Evolutionary conservation across 2,329 filamentous ascomycete genomes (phyloP), one percentile per base, ranked within the genome.

Genomic region (Sclerotinia glacialis): DNA sequence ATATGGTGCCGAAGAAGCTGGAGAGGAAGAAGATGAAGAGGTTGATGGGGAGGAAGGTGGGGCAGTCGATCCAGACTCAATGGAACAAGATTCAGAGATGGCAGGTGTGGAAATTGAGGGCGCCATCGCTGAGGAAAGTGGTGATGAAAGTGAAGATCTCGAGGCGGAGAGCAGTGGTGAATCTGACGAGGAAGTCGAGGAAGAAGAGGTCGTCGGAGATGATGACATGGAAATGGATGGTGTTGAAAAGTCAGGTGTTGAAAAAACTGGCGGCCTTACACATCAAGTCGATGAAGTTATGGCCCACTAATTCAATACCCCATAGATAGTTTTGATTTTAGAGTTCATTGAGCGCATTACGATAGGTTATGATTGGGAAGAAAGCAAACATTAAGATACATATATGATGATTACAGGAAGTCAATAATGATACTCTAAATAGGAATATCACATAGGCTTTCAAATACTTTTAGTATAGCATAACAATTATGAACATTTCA

Each of bases 1-100:
- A 72, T 99, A 99, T 76, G 95, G 94, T 69, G 92, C 91, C 28
- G 95, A 98, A 66, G 94, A 97, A 78, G 87, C 86, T 21, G 92
- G 92, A 58, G 89, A 89, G 46, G 87, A 89, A 70, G 86, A 89
- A 63, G 88, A 88, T 63, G 86, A 88, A 64, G 86, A 85, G n/a
- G 86, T 79, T 16, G 85, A 83, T 64, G 85, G 82, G 11, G 83
- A 85, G 66, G 85, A 81, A 62, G 80, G 82, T 40, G 81, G 79
- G 6, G 80, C 80, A 37, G 76, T 71, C 49, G 80, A 76, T 63
- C 74, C 76, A 16, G 77, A 77, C 64, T 76, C 77, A 26, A 78
- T 82, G 67, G 86, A 83, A 54, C 89, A 89, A 67, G 91, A 93
- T 71, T 83, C 85, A 7, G 89, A 92, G 70, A 93, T 94, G 90